Percentiles rank a stretch among this genome's conserved stretches.
These are phyloP conservation scores for Picochlorum costavermella DNA, from an alignment of 139 green algal genomes.

Conservation along the genomic window DNA sequence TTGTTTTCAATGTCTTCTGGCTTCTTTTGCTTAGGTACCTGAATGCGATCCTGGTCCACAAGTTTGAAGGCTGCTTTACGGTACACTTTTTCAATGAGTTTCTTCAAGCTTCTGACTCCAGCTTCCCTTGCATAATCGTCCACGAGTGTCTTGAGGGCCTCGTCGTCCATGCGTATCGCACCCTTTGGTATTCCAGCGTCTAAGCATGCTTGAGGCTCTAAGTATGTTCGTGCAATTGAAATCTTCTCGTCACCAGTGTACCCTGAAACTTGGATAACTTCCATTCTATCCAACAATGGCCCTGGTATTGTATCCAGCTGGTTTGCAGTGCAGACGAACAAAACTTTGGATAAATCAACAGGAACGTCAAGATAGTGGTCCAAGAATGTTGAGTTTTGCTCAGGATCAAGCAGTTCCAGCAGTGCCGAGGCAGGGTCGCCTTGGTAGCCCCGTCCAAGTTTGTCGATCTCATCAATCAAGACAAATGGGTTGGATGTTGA, in stretches of 20 bases:
- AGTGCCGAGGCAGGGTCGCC: constrained; percentile 90
- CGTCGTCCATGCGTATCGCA: constrained; percentile 58
- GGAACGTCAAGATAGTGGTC: constrained; percentile 98
- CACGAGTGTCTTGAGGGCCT: constrained; percentile 71
- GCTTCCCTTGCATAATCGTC: constrained; percentile 83
- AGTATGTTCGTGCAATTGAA: constrained; percentile 83
- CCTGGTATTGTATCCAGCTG: constrained; percentile 90
- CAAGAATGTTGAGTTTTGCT: constrained; percentile 90
- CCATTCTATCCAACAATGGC: constrained; percentile 94
- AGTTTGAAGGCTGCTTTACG: constrained; percentile 81
- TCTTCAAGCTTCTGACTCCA: constrained; percentile 94
- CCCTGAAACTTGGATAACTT: constrained; percentile 71
- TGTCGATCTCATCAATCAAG: constrained; percentile 98
- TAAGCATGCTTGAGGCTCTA: constrained; percentile 65
- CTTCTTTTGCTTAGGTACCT: background rate
- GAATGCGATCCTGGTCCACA: constrained; percentile 26
- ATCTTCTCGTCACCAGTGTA: constrained; percentile 93
- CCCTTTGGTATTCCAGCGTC: constrained; percentile 63
- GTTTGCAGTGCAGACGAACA: constrained; percentile 97
- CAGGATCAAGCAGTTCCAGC: constrained; percentile 95
- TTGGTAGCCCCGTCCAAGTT: constrained; percentile 60
- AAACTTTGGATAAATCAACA: constrained; percentile 75
- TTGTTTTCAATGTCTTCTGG: background rate
- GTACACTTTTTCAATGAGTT: constrained; percentile 95
- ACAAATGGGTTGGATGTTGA: constrained; percentile 83